These are phyloP conservation scores for Podospora australis DNA, from an alignment of 495 filamentous ascomycete species.

Conservation along the genomic window DNA sequence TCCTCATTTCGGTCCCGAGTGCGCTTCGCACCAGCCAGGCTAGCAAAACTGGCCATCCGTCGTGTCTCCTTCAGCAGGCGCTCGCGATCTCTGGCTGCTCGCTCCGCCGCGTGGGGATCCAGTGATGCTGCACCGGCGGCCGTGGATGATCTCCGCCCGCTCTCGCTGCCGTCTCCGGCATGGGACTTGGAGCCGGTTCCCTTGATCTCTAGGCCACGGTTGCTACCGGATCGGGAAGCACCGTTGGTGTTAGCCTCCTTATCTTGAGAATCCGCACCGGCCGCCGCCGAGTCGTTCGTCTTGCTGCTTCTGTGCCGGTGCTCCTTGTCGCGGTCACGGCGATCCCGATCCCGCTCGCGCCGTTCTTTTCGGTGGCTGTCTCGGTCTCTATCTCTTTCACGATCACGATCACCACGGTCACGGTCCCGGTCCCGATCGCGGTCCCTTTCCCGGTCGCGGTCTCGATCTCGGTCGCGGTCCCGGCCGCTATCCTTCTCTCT, in stretches of 20 bases:
- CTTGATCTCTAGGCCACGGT: slow-evolving; percentile 32
- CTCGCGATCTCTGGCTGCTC: slow-evolving; percentile 69
- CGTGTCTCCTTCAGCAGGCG: slow-evolving; percentile 72
- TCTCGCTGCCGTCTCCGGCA: neutral
- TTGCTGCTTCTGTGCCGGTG: slow-evolving; percentile 48
- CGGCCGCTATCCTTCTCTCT: slow-evolving; percentile 24
- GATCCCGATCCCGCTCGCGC: slow-evolving; percentile 38
- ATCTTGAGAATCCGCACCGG: neutral
- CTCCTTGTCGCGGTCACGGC: slow-evolving; percentile 30
- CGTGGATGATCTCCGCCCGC: neutral
- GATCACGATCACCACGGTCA: slow-evolving; percentile 42
- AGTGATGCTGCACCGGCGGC: slow-evolving; percentile 31
- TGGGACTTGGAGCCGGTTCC: slow-evolving; percentile 14
- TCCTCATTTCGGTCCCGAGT: slow-evolving; percentile 5
- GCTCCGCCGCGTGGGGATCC: slow-evolving; percentile 70
- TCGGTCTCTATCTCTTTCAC: slow-evolving; percentile 38
- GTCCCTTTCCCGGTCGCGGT: slow-evolving; percentile 33
- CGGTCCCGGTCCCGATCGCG: slow-evolving; percentile 32
- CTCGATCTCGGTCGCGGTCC: slow-evolving; percentile 34
- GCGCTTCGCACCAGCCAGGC: slow-evolving; percentile 24
- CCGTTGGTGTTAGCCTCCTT: neutral
- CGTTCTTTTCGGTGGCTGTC: slow-evolving; percentile 30
- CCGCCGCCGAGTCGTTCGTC: slow-evolving; percentile 5
- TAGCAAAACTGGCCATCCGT: slow-evolving; percentile 53
- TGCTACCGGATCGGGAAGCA: slow-evolving; percentile 4